Percentiles rank a stretch among this genome's conserved stretches.
Evolutionary conservation across 805 yeast species (phyloP).

Genomic region (Nakazawaea populi): DNA sequence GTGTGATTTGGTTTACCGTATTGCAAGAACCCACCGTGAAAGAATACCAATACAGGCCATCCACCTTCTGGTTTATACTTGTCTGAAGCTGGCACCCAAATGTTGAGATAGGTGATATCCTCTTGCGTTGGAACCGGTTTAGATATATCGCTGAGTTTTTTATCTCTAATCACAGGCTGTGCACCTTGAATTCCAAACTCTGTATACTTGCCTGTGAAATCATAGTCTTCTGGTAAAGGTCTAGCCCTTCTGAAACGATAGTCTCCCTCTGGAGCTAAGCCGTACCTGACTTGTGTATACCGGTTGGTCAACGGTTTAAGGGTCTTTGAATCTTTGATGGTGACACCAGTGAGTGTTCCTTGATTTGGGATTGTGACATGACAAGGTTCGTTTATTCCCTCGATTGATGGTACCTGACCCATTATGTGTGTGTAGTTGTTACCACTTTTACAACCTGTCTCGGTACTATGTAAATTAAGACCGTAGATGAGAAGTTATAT

Average conservation of each 20-base stretch:
- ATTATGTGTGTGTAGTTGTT: constrained; percentile 1
- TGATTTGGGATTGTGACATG: constrained; percentile 16
- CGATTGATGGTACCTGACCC: constrained; percentile 21
- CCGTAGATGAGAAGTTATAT: too few relatives aligned
- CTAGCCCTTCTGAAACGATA: constrained; percentile 28
- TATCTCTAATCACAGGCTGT: constrained; percentile 19
- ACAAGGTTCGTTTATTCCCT: constrained; percentile 14
- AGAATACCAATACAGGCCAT: constrained; percentile 33
- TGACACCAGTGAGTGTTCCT: constrained; percentile 25
- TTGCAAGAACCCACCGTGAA: constrained; percentile 42
- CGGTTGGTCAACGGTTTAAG: constrained; percentile 19
- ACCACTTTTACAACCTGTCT: too few relatives aligned
- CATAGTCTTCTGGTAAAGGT: constrained; percentile 20
- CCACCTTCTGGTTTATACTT: constrained; percentile 4
- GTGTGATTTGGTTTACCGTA: constrained; percentile 23
- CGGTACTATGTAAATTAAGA: too few relatives aligned
- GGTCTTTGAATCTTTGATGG: constrained; percentile 14
- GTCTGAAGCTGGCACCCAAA: constrained; percentile 30
- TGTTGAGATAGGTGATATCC: constrained; percentile 29
- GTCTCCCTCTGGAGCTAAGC: constrained; percentile 25
- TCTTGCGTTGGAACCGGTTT: constrained; percentile 17
- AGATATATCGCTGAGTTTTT: constrained; percentile 4
- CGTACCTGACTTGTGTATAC: constrained; percentile 28
- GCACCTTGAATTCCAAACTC: constrained; percentile 21
- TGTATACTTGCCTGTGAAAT: constrained; percentile 26